A percentile compares a stretch with the other conserved stretches of the same genome.
Conservation (phyloP, 805 yeast species). For the Wickerhamomyces bovis region DNA sequence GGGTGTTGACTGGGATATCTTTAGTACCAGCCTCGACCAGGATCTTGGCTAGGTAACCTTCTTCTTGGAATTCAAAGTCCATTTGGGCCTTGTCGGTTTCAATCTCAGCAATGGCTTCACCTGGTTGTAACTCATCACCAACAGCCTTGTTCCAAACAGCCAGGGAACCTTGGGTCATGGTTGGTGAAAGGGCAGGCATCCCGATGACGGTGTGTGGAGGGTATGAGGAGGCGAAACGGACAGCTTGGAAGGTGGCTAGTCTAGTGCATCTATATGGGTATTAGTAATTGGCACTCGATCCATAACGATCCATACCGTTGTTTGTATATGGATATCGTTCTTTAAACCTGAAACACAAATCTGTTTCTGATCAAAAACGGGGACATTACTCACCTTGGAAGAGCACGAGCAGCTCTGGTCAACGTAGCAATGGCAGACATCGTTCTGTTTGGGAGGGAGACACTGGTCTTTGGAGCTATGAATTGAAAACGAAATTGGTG, state of each 20-base stretch:
- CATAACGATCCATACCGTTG: too few species aligned
- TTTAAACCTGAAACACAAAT: too few species aligned
- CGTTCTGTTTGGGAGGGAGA: too few species aligned
- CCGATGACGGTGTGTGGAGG: conserved; percentile 84
- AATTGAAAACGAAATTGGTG: too few species aligned
- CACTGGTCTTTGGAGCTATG: too few species aligned
- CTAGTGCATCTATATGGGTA: conserved; percentile 16
- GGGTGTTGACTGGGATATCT: conserved; percentile 90
- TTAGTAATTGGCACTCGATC: conserved; percentile 2
- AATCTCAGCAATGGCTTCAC: conserved; percentile 93
- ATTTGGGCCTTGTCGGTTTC: conserved; percentile 97
- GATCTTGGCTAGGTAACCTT: conserved; percentile 86
- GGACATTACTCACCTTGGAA: conserved; percentile 14
- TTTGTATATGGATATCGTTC: too few species aligned
- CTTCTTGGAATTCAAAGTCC: conserved; percentile 98
- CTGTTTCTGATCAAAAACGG: not conserved
- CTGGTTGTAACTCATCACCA: conserved; percentile 85
- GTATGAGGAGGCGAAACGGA: conserved; percentile 33
- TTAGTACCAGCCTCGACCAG: conserved; percentile 78
- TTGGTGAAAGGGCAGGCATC: conserved; percentile 99
- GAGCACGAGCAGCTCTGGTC: conserved; percentile 12
- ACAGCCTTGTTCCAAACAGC: conserved; percentile 85
- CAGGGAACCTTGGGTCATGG: conserved; percentile 94
- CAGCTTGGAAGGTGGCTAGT: conserved; percentile 11
- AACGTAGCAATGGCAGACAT: conserved; percentile 19